phyloP scores from a whole-genome alignment of 1,284 basidiomycete species.

The Rhodotorula sp. region DNA sequence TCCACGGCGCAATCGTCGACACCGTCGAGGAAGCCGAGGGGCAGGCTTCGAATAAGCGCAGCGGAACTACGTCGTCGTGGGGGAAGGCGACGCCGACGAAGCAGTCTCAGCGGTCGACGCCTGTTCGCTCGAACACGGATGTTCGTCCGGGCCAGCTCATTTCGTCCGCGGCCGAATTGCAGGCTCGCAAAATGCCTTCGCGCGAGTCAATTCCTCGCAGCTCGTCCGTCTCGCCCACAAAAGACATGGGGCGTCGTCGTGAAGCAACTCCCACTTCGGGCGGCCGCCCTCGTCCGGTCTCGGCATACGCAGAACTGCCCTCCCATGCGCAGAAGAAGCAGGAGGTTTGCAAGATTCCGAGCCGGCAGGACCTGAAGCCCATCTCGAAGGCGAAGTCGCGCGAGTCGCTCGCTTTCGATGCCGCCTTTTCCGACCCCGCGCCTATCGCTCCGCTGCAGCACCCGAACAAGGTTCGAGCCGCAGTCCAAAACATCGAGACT shows the following conservation, averaged over 20 bases:
- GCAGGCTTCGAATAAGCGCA: neutral
- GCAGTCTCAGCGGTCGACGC: neutral
- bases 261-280: no score
- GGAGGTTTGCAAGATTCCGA: neutral
- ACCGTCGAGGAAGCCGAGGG: neutral
- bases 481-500: conserved; percentile 25
- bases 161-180: neutral
- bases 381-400: neutral
- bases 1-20: conserved; percentile 12
- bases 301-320: neutral
- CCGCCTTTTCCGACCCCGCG: conserved; percentile 15
- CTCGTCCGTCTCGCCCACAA: neutral
- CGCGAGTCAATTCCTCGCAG: neutral
- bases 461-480: conserved; percentile 22
- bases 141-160: neutral
- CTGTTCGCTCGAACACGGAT: neutral
- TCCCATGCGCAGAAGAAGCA: neutral
- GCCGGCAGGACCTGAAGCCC: neutral
- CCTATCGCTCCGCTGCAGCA: conserved; percentile 24
- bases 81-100: conserved; percentile 2
- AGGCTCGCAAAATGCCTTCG: neutral
- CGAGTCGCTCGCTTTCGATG: conserved; percentile 18
- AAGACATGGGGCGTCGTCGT: neutral
- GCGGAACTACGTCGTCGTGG: neutral
- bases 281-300: neutral